phyloP scores from a whole-genome alignment of 495 filamentous ascomycete species.

The Coniosporium apollinis region DNA sequence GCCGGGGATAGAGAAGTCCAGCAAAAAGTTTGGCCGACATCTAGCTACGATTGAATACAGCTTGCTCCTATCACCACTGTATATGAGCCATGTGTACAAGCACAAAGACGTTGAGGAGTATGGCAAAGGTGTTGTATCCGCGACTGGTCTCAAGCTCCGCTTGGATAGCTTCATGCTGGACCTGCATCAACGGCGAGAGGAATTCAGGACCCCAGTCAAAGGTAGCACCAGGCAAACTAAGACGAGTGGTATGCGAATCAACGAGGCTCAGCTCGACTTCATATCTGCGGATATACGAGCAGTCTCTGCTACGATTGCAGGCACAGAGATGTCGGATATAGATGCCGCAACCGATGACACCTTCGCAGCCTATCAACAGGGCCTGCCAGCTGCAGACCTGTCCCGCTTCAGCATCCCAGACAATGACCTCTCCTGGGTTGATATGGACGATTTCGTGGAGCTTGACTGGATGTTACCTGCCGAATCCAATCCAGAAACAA shows the following conservation, averaged over 20 bases:
- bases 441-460: constrained; percentile 99
- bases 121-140: constrained; percentile 61
- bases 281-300: constrained; percentile 86
- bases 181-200: constrained; percentile 84
- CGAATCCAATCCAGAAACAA: constrained; percentile 78
- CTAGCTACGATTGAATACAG: constrained; percentile 96
- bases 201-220: constrained; percentile 63
- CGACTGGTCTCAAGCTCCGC: constrained; percentile 84
- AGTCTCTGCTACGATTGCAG: constrained; percentile 75
- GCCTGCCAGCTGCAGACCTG: constrained; percentile 41
- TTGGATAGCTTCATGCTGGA: constrained; percentile 94
- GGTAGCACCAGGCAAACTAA: constrained; percentile 52
- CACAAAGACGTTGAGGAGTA: constrained; percentile 90
- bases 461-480: constrained; percentile 89
- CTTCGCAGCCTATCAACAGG: constrained; percentile 37
- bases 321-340: constrained; percentile 57
- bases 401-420: constrained; percentile 89
- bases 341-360: constrained; percentile 42
- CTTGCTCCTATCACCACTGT: constrained; percentile 76
- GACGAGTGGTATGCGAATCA: constrained; percentile 88
- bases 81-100: constrained; percentile 93
- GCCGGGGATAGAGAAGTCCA: constrained; percentile 84
- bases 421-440: constrained; percentile 86
- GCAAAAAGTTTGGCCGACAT: constrained; percentile 95
- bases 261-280: constrained; percentile 81